Percentiles rank a stretch among this genome's conserved stretches.
phyloP scores from a whole-genome alignment of 2,329 filamentous ascomycete genomes.

The Colletotrichum ledebouriae region DNA sequence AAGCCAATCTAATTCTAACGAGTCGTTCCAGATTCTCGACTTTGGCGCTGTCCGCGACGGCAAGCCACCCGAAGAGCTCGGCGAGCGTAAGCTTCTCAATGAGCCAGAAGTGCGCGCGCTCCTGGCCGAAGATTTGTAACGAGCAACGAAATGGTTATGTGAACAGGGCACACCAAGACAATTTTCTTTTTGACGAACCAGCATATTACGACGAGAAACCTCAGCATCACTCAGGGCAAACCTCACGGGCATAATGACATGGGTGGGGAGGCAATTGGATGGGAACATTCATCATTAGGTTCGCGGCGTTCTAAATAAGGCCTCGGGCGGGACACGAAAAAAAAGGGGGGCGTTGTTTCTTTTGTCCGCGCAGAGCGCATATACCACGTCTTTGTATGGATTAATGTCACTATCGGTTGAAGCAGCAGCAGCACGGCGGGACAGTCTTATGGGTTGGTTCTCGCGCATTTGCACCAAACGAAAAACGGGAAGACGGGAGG shows the following conservation, averaged over 20 bases:
- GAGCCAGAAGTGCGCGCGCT: slow-evolving; percentile 66
- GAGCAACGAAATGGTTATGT: slow-evolving; percentile 10
- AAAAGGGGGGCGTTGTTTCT: slow-evolving; percentile 24
- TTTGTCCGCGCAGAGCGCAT: slow-evolving; percentile 31
- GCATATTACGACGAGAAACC: slow-evolving; percentile 31
- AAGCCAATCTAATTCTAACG: neutral
- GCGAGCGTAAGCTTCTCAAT: slow-evolving; percentile 80
- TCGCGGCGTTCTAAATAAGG: slow-evolving; percentile 36
- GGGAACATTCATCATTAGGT: slow-evolving; percentile 24
- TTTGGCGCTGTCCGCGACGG: slow-evolving; percentile 96
- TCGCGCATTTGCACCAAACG: neutral
- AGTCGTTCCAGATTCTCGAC: slow-evolving; percentile 82
- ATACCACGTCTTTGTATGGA: slow-evolving; percentile 40
- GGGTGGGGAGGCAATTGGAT: slow-evolving; percentile 24
- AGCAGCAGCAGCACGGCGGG: slow-evolving; percentile 4
- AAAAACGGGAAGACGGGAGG: neutral
- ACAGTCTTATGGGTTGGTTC: slow-evolving; percentile 9
- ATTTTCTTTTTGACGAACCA: slow-evolving; percentile 28
- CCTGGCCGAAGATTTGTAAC: slow-evolving; percentile 58
- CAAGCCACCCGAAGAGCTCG: slow-evolving; percentile 80
- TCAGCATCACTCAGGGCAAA: slow-evolving; percentile 34
- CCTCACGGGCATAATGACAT: slow-evolving; percentile 35
- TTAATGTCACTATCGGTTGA: slow-evolving; percentile 38
- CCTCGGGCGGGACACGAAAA: slow-evolving; percentile 21
- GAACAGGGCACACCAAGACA: slow-evolving; percentile 22